Conservation (phyloP, 108 stramenopile genomes). For the Licmophora abbreviata region DNA sequence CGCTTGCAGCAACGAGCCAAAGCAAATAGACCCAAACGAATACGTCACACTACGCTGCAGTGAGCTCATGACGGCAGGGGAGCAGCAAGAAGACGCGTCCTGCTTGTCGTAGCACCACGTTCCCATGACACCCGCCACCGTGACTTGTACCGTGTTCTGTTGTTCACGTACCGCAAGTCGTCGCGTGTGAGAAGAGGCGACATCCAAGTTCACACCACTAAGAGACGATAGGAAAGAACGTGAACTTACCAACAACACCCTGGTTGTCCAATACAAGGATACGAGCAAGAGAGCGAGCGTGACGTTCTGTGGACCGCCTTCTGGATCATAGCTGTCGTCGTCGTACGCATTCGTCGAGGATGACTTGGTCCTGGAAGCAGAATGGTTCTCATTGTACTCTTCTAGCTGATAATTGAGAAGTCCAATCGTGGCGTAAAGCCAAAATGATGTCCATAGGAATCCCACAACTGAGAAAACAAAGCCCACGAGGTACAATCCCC, state of each 20-base stretch:
- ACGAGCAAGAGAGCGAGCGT: slow-evolving; percentile 32
- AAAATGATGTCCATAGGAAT: slow-evolving; percentile 51
- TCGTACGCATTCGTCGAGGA: slow-evolving; percentile 10
- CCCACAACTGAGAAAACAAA: slow-evolving; percentile 22
- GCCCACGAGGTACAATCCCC: slow-evolving; percentile 38
- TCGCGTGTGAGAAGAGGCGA: not conserved
- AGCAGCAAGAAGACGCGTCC: slow-evolving; percentile 35
- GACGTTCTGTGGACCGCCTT: not conserved
- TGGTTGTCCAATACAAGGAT: slow-evolving; percentile 58
- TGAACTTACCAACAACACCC: slow-evolving; percentile 50
- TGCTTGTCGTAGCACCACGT: slow-evolving; percentile 72
- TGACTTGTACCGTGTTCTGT: slow-evolving; percentile 54
- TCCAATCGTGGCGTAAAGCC: slow-evolving; percentile 42
- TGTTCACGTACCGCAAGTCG: not conserved
- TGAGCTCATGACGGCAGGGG: slow-evolving; percentile 28
- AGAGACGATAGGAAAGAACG: not conserved
- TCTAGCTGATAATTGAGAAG: slow-evolving; percentile 15
- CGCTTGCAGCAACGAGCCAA: slow-evolving; percentile 62
- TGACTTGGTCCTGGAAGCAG: slow-evolving; percentile 2
- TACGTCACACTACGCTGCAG: slow-evolving; percentile 34
- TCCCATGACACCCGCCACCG: slow-evolving; percentile 70
- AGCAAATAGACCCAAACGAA: slow-evolving; percentile 74
- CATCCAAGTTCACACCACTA: too few species aligned
- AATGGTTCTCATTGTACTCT: slow-evolving; percentile 1
- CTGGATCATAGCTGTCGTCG: slow-evolving; percentile 5